Base-by-base conservation (phyloP, 2,329 filamentous ascomycete genomes). In the Penicillium crustosum region DNA sequence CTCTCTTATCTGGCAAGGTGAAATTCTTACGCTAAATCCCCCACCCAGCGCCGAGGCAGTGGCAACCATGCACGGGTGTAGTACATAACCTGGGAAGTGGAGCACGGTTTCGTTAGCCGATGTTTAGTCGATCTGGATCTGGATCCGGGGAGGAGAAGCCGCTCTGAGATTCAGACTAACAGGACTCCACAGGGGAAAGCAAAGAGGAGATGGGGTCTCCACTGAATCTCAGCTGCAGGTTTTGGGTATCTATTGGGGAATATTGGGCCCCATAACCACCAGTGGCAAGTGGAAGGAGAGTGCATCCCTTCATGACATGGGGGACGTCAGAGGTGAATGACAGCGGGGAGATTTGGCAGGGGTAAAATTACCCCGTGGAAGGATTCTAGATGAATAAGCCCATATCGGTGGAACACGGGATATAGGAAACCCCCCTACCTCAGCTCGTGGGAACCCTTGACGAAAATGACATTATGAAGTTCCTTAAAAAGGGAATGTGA, bases 61-160 rank as follows among this genome's bases (percentile, higher is more conserved):
- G 41, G 49, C 8, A 25, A 21, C 48, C 15, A 58, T 39, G 49
- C 44, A 54, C 27, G 50, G 36, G 41, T 27, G 19, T 29, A 33
- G 23, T 55, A 48, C 55, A 55, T 50, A 27, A 35, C 42, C 27
- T 10, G 21, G 29, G 27, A 43, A 41, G 47, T 58, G 55, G 58
- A 39, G 50, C 41, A 25, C 10, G n/a, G 39, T 48, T 47, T 58
- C 49, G 45, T 39, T 49, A 49, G 55, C 41, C 47, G 58, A 38
- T 44, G n/a, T 35, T 47, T 60, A 60, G 50, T 58, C 35, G 50
- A 60, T 58, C 58, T 53, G 44, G 45, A 54, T 58, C 45, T 54
- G 31, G 21, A 25, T 25, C 21, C 42, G 50, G 43, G 43, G 51
- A 27, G 45, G n/a, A 13, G 31, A 36, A 51, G 39, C 13, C 21